Base-by-base conservation (phyloP, 208 protist species). In the Leishmania martiniquensis region DNA sequence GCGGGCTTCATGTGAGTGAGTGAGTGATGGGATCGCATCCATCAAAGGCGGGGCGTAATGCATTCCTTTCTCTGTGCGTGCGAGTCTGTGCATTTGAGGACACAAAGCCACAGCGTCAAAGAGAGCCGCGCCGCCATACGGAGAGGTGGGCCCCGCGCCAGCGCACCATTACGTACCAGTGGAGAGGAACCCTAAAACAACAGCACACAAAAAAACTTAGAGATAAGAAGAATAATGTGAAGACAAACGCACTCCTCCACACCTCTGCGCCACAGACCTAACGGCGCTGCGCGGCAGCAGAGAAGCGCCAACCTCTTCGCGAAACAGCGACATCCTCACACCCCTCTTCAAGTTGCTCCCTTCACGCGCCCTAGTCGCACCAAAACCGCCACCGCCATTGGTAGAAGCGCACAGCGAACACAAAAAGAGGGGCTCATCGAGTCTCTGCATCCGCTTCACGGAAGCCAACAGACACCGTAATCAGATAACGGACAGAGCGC, bases 161-260 rank as follows among this genome's bases (percentile, higher is more conserved):
- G 0, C 4, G 57, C n/a, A 37, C 57, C 57, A 63, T 12, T 63
- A 29, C 57, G 20, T 7, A 22, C 9, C 4, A 34, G 1, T 13
- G 20, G 37, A 39, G 9, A 10, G 29, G 1, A 59, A 39, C 29
- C n/a, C n/a, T n/a, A n/a, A n/a, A 63, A 17, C 29, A 22, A 34
- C 2, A 63, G 29, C 9, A 29, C 57, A 37, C 57, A 37, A 63
- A 10, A 1, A 3, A 63, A 37, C 37, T 25, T 63, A 63, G 49
- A 44, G 10, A 54, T 17, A 66, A 17, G 47, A 4, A 74, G 62
- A 74, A 63, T 12, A 44, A n/a, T 75, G 54, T 75, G 76, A 74
- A 59, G 32, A 74, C 67, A 59, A 45, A 63, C 57, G 15, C 57
- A 59, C 22, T 32, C 0, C 54, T 59, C 54, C 54, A 39, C 32